Conservation (phyloP, 345 rosid genomes). For the Boechera stricta region DNA sequence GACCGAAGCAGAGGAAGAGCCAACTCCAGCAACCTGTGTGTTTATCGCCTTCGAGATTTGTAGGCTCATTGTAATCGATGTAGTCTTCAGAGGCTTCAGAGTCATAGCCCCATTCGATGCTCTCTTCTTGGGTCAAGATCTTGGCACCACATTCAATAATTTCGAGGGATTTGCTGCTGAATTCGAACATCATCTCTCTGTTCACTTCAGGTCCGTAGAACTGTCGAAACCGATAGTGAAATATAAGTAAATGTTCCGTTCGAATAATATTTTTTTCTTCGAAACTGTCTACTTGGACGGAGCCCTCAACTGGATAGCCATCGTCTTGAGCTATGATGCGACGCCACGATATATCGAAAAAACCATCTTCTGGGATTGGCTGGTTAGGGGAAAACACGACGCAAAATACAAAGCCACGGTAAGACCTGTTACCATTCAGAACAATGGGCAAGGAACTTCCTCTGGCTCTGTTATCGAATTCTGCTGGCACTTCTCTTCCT, state of each 20-base stretch:
- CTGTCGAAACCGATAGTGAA: neutral
- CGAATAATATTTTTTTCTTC: no score
- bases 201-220: neutral
- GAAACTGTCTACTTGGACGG: no score
- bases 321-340: neutral
- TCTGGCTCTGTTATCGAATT: neutral
- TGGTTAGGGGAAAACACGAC: neutral
- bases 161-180: neutral
- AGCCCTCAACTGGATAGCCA: neutral
- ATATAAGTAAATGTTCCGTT: constrained; percentile 4
- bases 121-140: neutral
- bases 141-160: constrained; percentile 22
- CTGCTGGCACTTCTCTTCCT: constrained; percentile 1
- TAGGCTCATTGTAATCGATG: no score
- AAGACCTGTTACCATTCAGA: neutral
- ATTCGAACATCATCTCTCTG: constrained; percentile 11
- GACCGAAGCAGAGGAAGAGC: no score
- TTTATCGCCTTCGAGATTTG: no score
- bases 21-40: no score
- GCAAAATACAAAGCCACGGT: no score
- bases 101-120: neutral
- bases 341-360: neutral
- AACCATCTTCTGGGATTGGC: neutral
- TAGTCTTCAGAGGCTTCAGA: neutral
- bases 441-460: neutral